Conservation (phyloP, 1,284 basidiomycete genomes). For the Inonotus hispidus region DNA sequence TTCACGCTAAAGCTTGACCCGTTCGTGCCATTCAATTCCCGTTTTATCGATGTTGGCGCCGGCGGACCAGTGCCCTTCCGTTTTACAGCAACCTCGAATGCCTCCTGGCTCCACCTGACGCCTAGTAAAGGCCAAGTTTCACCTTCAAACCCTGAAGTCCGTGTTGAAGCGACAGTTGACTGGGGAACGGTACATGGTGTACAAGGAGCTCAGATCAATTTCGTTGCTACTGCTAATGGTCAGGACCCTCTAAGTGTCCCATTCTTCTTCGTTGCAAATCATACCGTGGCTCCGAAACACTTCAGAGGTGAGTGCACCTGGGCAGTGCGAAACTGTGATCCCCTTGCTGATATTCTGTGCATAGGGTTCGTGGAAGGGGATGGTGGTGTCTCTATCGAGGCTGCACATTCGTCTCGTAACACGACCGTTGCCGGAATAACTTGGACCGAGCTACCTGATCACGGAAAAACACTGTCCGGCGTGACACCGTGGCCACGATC, state of each 20-base stretch:
- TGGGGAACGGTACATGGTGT: constrained; percentile 44
- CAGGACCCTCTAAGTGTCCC: constrained; percentile 7
- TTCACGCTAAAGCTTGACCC: constrained; percentile 48
- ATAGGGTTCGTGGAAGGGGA: constrained; percentile 54
- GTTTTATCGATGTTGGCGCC: constrained; percentile 56
- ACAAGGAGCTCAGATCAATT: constrained; percentile 6
- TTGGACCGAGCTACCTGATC: constrained; percentile 55
- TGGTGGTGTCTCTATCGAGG: constrained; percentile 61
- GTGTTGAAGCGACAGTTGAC: constrained; percentile 54
- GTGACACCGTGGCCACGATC: constrained; percentile 57
- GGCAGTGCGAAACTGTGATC: too few species aligned
- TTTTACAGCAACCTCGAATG: constrained; percentile 47
- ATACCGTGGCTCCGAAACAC: constrained; percentile 5
- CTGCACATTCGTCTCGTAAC: constrained; percentile 50
- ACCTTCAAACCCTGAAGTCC: constrained; percentile 39
- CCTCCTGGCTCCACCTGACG: constrained; percentile 49
- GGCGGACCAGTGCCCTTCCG: constrained; percentile 56
- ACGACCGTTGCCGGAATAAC: constrained; percentile 44
- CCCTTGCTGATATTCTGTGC: background rate
- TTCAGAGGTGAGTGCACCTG: constrained; percentile 2
- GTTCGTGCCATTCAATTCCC: constrained; percentile 46
- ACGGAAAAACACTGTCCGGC: constrained; percentile 55
- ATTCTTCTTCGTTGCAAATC: constrained; percentile 11
- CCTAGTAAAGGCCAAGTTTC: constrained; percentile 46
- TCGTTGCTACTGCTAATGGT: constrained; percentile 7